These are phyloP conservation scores for Didymella glomerata DNA, from an alignment of 2,329 filamentous ascomycete species.

Conservation along the genomic window DNA sequence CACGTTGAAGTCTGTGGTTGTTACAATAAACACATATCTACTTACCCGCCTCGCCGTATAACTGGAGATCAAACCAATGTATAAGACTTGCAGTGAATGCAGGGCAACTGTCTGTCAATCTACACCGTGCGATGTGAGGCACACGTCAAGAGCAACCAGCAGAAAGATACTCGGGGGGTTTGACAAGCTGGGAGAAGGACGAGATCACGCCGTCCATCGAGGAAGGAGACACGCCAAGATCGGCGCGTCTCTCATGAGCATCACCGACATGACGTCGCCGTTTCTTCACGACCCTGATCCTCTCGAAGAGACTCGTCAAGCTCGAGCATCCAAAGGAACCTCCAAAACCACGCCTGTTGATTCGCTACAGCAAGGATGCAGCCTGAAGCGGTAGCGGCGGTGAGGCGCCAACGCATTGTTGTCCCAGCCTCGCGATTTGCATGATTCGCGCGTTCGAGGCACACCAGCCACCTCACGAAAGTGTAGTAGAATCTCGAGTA, in stretches of 20 bases:
- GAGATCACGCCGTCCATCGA: not conserved
- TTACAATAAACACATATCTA: not conserved
- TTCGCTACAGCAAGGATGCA: conserved; percentile 8
- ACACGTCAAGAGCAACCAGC: not conserved
- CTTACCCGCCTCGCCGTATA: not conserved
- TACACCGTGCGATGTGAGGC: not conserved
- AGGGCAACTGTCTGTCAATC: not conserved
- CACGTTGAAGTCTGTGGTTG: not conserved
- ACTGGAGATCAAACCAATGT: not conserved
- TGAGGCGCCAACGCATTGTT: conserved; percentile 41
- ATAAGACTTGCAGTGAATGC: not conserved
- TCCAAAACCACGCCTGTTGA: not conserved
- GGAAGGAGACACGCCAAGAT: conserved; percentile 7
- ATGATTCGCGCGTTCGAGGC: conserved; percentile 29
- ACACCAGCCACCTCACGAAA: conserved; percentile 44
- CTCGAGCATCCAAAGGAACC: conserved; percentile 4
- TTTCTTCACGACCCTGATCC: conserved; percentile 1
- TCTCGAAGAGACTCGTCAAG: not conserved
- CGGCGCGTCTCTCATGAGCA: not conserved
- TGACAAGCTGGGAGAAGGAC: not conserved
- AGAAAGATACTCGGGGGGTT: not conserved
- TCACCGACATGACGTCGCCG: conserved; percentile 19
- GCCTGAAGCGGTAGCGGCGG: conserved; percentile 28
- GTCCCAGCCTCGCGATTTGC: conserved; percentile 49
- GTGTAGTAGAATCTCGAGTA: conserved; percentile 19